A percentile compares a stretch with the other conserved stretches of the same genome.
phyloP scores from a whole-genome alignment of 2,329 filamentous ascomycete species.

The Cladophialophora exuberans region DNA sequence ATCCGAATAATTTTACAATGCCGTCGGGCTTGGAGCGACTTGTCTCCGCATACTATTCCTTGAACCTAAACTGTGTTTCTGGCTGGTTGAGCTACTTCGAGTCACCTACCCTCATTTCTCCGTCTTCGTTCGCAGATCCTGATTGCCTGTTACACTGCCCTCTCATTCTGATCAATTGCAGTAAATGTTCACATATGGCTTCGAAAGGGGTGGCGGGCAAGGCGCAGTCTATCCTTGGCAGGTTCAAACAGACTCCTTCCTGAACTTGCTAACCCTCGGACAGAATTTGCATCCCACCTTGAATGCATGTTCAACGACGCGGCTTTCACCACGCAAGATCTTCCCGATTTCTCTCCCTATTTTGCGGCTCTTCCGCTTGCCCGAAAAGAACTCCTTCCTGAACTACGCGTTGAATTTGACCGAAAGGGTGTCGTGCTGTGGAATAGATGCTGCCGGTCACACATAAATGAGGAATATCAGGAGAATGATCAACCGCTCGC shows the following conservation, averaged over 20 bases:
- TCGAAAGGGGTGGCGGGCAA: constrained; percentile 11
- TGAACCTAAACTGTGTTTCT: no score
- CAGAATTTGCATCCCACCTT: constrained; percentile 35
- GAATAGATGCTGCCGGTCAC: constrained; percentile 39
- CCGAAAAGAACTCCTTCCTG: constrained; percentile 22
- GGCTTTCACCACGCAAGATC: background rate
- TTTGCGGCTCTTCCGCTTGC: constrained; percentile 25
- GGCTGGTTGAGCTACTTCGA: no score
- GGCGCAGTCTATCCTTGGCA: constrained; percentile 27
- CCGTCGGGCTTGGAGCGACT: background rate
- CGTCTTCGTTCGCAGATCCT: no score
- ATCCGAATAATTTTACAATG: background rate
- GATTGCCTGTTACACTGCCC: no score
- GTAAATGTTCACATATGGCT: constrained; percentile 10
- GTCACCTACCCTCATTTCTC: no score
- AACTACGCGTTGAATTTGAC: constrained; percentile 34
- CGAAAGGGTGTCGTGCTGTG: constrained; percentile 41
- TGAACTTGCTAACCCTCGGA: constrained; percentile 1
- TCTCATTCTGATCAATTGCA: background rate
- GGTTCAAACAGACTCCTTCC: background rate
- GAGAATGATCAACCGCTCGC: constrained; percentile 6
- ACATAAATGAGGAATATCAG: background rate
- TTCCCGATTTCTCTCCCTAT: constrained; percentile 26
- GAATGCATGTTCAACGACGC: constrained; percentile 16
- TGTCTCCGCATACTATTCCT: no score